These are phyloP conservation scores for Cryptococcus sp. DNA, from an alignment of 1,284 basidiomycete species.

Conservation along the genomic window DNA sequence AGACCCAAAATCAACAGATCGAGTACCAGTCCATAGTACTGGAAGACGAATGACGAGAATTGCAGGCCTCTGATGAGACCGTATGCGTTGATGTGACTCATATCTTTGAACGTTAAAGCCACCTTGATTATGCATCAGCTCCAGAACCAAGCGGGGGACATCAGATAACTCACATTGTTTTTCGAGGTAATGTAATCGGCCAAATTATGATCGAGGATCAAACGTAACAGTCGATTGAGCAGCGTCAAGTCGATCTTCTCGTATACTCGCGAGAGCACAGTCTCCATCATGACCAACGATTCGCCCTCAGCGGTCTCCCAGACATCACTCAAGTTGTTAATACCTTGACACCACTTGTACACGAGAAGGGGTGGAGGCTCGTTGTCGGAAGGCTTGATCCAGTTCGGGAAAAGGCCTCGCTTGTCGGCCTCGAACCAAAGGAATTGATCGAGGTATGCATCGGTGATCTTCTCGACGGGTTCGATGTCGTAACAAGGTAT, in stretches of 20 bases:
- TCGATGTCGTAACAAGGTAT: slow-evolving; percentile 98
- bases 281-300: slow-evolving; percentile 97
- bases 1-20: slow-evolving; percentile 92
- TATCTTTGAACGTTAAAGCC: slow-evolving; percentile 87
- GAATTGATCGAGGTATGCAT: slow-evolving; percentile 93
- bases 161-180: slow-evolving; percentile 64
- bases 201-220: slow-evolving; percentile 95
- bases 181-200: slow-evolving; percentile 98
- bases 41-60: slow-evolving; percentile 96
- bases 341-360: slow-evolving; percentile 73
- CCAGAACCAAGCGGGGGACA: slow-evolving; percentile 74
- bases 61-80: slow-evolving; percentile 93
- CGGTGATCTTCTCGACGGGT: slow-evolving; percentile 97
- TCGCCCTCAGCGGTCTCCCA: slow-evolving; percentile 97
- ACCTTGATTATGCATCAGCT: slow-evolving; percentile 70
- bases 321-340: slow-evolving; percentile 72
- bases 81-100: slow-evolving; percentile 55
- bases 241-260: slow-evolving; percentile 96
- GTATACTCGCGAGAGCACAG: slow-evolving; percentile 90
- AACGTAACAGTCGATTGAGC: slow-evolving; percentile 85
- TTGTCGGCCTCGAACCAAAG: slow-evolving; percentile 78
- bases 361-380: slow-evolving; percentile 94
- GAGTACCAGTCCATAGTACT: slow-evolving; percentile 88
- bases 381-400: slow-evolving; percentile 96
- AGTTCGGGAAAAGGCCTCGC: slow-evolving; percentile 90